Evolutionary conservation across 768 basidiomycete genomes (phyloP).

Genomic region (Amanita thiersii): DNA sequence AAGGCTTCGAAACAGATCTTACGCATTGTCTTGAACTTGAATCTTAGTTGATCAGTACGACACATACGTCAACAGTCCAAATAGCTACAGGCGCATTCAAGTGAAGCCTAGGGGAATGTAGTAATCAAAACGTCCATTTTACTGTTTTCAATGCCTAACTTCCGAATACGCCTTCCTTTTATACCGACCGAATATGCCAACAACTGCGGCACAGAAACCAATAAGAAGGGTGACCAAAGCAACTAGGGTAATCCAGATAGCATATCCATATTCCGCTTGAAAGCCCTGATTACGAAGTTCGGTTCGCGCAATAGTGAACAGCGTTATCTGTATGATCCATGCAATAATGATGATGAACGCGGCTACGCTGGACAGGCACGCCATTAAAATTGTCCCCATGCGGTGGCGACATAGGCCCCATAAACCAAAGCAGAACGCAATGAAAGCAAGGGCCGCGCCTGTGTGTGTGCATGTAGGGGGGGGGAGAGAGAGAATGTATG

Average conservation of each 20-base stretch:
- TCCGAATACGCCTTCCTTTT: no score
- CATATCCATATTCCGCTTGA: slow-evolving; percentile 62
- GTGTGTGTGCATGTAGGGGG: slow-evolving; percentile 1
- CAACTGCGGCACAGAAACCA: slow-evolving; percentile 56
- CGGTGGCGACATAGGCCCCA: slow-evolving; percentile 59
- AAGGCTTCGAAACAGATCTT: no score
- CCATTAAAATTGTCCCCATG: slow-evolving; percentile 71
- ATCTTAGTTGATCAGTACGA: no score
- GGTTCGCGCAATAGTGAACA: slow-evolving; percentile 65
- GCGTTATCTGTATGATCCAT: slow-evolving; percentile 72
- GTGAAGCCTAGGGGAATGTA: no score
- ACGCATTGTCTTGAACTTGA: no score
- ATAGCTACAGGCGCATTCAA: no score
- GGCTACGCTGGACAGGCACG: slow-evolving; percentile 57
- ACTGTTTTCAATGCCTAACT: no score
- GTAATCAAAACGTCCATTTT: no score
- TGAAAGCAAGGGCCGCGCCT: slow-evolving; percentile 59
- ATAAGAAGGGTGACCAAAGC: slow-evolving; percentile 61
- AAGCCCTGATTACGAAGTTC: slow-evolving; percentile 43
- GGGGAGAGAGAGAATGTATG: background rate
- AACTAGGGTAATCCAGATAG: slow-evolving; percentile 75
- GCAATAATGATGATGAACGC: slow-evolving; percentile 58
- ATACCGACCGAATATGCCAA: slow-evolving; percentile 64
- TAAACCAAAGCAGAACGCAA: slow-evolving; percentile 64
- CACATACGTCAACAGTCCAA: no score